phyloP scores from a whole-genome alignment of 2,329 filamentous ascomycete genomes.

The Diaporthe capsici region DNA sequence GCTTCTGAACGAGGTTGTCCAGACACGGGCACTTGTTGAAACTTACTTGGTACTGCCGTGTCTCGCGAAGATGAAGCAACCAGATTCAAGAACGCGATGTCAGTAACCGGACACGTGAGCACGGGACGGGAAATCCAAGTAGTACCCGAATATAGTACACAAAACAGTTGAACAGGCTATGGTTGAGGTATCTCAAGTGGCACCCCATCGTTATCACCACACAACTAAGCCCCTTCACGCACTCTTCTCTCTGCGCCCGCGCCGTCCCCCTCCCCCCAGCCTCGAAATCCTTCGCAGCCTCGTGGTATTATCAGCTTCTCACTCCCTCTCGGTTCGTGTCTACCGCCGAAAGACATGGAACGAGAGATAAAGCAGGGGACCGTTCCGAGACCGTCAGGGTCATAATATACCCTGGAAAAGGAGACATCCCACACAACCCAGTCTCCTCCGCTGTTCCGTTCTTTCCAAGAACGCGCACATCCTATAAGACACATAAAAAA shows the following conservation, averaged over 20 bases:
- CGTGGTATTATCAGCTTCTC: constrained; percentile 39
- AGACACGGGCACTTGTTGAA: not conserved
- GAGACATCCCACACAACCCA: constrained; percentile 49
- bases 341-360: constrained; percentile 47
- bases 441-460: constrained; percentile 42
- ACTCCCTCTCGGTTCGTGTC: constrained; percentile 41
- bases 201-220: constrained; percentile 40
- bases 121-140: constrained; percentile 22
- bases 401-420: constrained; percentile 47
- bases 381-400: constrained; percentile 38
- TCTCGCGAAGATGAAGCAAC: not conserved
- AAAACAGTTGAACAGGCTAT: constrained; percentile 43
- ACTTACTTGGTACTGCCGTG: not conserved
- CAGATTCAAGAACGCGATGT: not conserved
- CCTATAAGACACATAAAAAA: constrained; percentile 42
- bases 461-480: constrained; percentile 39
- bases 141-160: constrained; percentile 41
- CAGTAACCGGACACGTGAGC: not conserved
- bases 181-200: constrained; percentile 43
- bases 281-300: constrained; percentile 25
- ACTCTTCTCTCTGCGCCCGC: constrained; percentile 18
- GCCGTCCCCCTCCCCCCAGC: not conserved
- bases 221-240: constrained; percentile 24
- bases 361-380: constrained; percentile 43
- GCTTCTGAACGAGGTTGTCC: not conserved